phyloP scores from a whole-genome alignment of 306 rosid genomes.

The Prunus kanzakura region DNA sequence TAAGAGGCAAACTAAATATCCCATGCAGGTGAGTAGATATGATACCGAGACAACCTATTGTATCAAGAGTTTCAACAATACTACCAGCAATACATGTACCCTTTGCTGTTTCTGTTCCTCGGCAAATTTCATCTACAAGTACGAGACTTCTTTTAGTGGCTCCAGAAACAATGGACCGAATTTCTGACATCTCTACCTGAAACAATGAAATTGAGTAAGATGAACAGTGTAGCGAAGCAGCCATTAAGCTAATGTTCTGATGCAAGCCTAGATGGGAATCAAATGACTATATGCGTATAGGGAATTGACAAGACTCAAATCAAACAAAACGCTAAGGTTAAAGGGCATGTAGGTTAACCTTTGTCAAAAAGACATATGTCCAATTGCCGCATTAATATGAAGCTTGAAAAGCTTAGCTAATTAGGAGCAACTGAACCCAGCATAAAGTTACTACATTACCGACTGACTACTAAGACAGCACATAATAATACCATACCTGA shows the following conservation, averaged over 20 bases:
- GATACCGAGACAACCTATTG: slow-evolving; percentile 79
- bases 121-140: slow-evolving; percentile 93
- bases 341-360: background rate
- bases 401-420: background rate
- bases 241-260: background rate
- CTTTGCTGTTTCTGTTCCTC: slow-evolving; percentile 96
- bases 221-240: background rate
- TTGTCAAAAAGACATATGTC: no score
- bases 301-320: background rate
- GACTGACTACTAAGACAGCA: background rate
- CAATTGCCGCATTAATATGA: no score
- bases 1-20: slow-evolving; percentile 70
- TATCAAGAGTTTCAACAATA: slow-evolving; percentile 76
- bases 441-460: background rate
- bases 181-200: slow-evolving; percentile 97
- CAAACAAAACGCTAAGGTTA: background rate
- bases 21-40: slow-evolving; percentile 97
- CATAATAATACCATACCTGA: slow-evolving; percentile 62
- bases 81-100: slow-evolving; percentile 99
- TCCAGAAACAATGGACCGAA: slow-evolving; percentile 70
- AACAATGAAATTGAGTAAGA: slow-evolving; percentile 19
- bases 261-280: background rate
- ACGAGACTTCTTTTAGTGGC: slow-evolving; percentile 79
- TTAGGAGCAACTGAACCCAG: background rate
- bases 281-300: background rate